These are phyloP conservation scores for Parathielavia hyrcaniae DNA, from an alignment of 495 filamentous ascomycete species.

Conservation along the genomic window DNA sequence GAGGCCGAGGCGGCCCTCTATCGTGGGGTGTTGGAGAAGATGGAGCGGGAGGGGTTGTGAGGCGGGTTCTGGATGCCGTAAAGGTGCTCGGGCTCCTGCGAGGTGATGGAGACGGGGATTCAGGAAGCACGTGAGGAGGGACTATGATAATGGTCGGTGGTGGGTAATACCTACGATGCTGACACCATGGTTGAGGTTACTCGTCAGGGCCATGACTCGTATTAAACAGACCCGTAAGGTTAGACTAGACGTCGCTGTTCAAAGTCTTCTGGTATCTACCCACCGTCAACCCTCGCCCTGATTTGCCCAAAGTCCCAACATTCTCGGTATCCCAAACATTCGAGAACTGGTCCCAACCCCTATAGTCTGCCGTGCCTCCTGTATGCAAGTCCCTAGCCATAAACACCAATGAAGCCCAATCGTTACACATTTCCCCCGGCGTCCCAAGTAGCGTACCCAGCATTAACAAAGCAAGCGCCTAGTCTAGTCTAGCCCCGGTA, in stretches of 20 bases:
- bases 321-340: not conserved
- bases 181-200: too few species aligned
- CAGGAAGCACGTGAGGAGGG: not conserved
- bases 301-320: not conserved
- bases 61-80: conserved; percentile 18
- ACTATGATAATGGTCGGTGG: too few species aligned
- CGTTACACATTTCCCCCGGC: not conserved
- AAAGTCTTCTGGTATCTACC: not conserved
- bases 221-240: too few species aligned
- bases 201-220: too few species aligned
- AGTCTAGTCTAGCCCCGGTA: conserved; percentile 34
- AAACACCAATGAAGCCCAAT: not conserved
- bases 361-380: not conserved
- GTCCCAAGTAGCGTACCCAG: not conserved
- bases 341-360: not conserved
- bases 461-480: not conserved
- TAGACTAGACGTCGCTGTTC: too few species aligned
- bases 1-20: conserved; percentile 64
- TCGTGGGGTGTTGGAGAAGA: conserved; percentile 35
- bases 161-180: too few species aligned
- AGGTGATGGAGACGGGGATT: not conserved
- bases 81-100: not conserved
- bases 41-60: conserved; percentile 27
- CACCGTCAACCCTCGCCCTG: not conserved
- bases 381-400: not conserved